Evolutionary conservation across 257 asterid species (phyloP).

Genomic region (Forsythia viridissima): DNA sequence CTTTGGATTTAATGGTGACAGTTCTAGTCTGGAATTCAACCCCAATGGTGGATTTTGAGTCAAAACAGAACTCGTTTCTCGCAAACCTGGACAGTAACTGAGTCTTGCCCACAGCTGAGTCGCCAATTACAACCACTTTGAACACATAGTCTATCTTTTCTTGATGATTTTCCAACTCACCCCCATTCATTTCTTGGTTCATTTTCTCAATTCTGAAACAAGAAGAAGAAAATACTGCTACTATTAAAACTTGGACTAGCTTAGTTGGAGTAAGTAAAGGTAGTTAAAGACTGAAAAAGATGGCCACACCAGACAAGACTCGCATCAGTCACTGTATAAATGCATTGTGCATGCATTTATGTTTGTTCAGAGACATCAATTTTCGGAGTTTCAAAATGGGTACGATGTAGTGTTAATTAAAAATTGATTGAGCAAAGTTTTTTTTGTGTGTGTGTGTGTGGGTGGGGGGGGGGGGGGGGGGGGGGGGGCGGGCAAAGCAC

Average conservation of each 20-base stretch:
- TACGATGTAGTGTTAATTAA: neutral
- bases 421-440: neutral
- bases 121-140: conserved; percentile 85
- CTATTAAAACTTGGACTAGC: neutral
- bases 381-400: neutral
- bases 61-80: conserved; percentile 62
- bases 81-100: conserved; percentile 76
- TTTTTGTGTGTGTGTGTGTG: too few relatives aligned
- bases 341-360: conserved; percentile 2
- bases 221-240: neutral
- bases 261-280: conserved; percentile 9
- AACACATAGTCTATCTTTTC: conserved; percentile 68
- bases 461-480: too few relatives aligned
- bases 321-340: conserved; percentile 23
- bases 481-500: neutral
- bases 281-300: conserved; percentile 11
- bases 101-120: conserved; percentile 83
- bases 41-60: conserved; percentile 82
- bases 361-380: neutral
- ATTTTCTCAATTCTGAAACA: conserved; percentile 9
- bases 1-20: conserved; percentile 56
- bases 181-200: conserved; percentile 50
- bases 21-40: conserved; percentile 80
- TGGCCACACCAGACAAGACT: conserved; percentile 18
- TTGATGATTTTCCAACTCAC: conserved; percentile 15